Base-by-base conservation (phyloP, 805 yeast species). In the Candida tallmaniae region DNA sequence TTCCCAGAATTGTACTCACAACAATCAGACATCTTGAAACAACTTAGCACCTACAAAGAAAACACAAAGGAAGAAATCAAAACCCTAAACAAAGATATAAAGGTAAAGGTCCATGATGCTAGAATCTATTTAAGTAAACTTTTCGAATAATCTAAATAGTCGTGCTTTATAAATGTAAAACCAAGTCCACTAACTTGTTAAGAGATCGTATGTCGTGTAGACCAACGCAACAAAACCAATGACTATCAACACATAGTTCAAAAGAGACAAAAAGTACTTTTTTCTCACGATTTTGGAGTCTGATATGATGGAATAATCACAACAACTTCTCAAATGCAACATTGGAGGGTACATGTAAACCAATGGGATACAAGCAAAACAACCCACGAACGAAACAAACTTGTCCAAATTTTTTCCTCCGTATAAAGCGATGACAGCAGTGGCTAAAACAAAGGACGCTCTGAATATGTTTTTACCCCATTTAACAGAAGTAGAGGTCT, bases 261-360 rank as follows among this genome's bases (percentile, higher is more conserved):
- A 44, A 1, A 47, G 20, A 21, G 72, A 69, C 52, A 68, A 58
- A 38, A 48, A 51, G 27, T 48, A 58, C 10, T 67, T 52, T 19
- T 58, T 48, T 8, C 67, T 64, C 9, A 40, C 48, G 32, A 52
- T 58, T 13, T 27, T 32, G n/a, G 16, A 23, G 19, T 31, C 28
- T n/a, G 30, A 9, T 9, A 30, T 17, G 20, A 26, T 22, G 14
- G 21, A 18, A 15, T 34, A 32, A 23, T 42, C 45, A 40, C 71
- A 65, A 41, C 78, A 74, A 36, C 77, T 63, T 49, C 64, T 71
- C 35, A 76, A 64, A 49, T 84, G 93, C 34, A 84, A 60, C 68
- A 84, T 67, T 12, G 94, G 93, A 6, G 94, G 93, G 49, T 83
- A 83, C 77, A 84, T 79, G 60, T 84, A 84, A 4, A 84, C 93